Conservation (phyloP, 2,329 filamentous ascomycete species). For the Ceratocystis huliohia region DNA sequence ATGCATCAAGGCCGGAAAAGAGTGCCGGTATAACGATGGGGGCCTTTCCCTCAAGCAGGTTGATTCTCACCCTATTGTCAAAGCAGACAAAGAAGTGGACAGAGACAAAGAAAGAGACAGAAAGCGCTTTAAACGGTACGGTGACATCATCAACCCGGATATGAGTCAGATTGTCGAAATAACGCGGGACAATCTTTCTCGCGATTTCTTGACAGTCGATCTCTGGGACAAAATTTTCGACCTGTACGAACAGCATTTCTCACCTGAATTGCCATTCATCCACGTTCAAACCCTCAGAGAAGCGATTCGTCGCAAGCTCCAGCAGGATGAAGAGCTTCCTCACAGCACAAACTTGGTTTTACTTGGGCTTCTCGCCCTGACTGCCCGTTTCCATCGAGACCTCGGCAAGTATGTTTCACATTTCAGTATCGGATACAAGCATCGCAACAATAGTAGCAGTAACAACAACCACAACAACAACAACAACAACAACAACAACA, state of each 20-base stretch:
- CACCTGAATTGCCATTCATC: conserved; percentile 58
- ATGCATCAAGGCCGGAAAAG: conserved; percentile 57
- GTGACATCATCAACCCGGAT: conserved; percentile 33
- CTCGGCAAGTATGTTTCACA: conserved; percentile 43
- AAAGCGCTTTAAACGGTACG: conserved; percentile 36
- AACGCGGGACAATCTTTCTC: conserved; percentile 48
- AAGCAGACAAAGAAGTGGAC: conserved; percentile 32
- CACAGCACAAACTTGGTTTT: conserved; percentile 45
- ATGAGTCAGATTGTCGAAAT: conserved; percentile 29
- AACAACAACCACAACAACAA: too few relatives aligned
- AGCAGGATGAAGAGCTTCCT: conserved; percentile 28
- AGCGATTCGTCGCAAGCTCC: conserved; percentile 5
- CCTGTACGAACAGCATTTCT: conserved; percentile 59
- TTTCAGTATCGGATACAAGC: conserved; percentile 21
- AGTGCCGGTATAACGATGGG: conserved; percentile 56
- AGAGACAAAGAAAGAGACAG: conserved; percentile 39
- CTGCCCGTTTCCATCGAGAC: conserved; percentile 52
- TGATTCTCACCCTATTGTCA: conserved; percentile 22
- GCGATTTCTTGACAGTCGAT: conserved; percentile 47
- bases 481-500: background rate
- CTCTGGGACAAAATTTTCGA: conserved; percentile 58
- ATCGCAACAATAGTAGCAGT: background rate
- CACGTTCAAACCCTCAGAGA: conserved; percentile 50
- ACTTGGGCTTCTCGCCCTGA: conserved; percentile 55
- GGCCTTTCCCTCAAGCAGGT: conserved; percentile 11